Evolutionary conservation across 768 basidiomycete genomes (phyloP), one percentile per base, ranked within the genome.

Genomic region (Trametes sanguinea): DNA sequence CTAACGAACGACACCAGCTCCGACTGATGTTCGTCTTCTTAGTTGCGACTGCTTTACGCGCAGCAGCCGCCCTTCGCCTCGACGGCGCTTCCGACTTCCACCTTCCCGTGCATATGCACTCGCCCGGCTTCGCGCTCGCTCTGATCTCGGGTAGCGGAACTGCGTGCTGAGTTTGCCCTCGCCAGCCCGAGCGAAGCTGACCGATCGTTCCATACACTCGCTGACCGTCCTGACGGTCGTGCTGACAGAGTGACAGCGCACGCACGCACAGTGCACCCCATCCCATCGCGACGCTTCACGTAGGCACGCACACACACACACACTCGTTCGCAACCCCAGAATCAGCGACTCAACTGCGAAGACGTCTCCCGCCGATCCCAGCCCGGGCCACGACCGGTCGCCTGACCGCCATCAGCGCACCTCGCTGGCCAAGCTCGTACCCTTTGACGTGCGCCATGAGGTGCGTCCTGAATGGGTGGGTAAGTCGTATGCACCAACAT

Each of bases 271-370:
- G 22, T 22, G 22, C 22, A 22, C 22, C 22, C 22, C 22, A 22
- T 11, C 35, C 11, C 35, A 37, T 37, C 11, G 35, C 35, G 35
- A 37, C 35, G 35, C 35, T 11, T 6, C 35, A 11, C 35, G 35
- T 37, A 37, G 35, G 35, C 35, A 37, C 35, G 35, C 22, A 22
- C 22, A 22, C 22, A 22, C 22, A 22, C 22, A 22, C 22, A 22
- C 22, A 22, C 22, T 22, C 22, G 35, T 37, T 37, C 35, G 35
- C 35, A 6, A 61, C 60, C 60, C 60, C 60, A 54, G 52, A 61
- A 61, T 48, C 45, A 39, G 45, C 45, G 51, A 61, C 47, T 48
- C 27, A 53, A 37, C 35, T 37, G 16, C 47, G 57, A 51, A 58
- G 39, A 17, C 32, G 35, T 27, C 37, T 22, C 35, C 47, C 43